A percentile compares a stretch with the other conserved stretches of the same genome.
phyloP scores from a whole-genome alignment of 2,329 filamentous ascomycete genomes.

The Didymosphaeria variabile region DNA sequence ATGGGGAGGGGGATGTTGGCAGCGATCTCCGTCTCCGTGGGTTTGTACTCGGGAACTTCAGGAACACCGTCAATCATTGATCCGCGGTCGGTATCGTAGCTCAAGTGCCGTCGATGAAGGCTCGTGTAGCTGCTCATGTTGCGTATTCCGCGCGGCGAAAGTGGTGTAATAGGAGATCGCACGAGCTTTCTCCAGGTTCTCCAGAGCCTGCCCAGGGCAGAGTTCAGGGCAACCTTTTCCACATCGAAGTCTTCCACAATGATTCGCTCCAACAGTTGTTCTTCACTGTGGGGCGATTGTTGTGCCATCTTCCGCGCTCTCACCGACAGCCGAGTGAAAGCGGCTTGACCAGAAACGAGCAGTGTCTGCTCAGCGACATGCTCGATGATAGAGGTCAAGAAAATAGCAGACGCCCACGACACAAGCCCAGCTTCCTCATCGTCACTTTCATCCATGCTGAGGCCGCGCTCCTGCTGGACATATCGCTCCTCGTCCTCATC shows the following conservation, averaged over 20 bases:
- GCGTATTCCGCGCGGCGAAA: slow-evolving; percentile 38
- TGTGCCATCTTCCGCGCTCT: slow-evolving; percentile 49
- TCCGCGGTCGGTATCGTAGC: slow-evolving; percentile 41
- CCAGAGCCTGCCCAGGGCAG: slow-evolving; percentile 89
- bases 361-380: slow-evolving; percentile 92
- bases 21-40: slow-evolving; percentile 58
- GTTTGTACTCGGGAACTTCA: slow-evolving; percentile 53
- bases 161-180: slow-evolving; percentile 53
- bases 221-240: slow-evolving; percentile 89
- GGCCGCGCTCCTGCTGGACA: slow-evolving; percentile 75
- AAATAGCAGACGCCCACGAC: slow-evolving; percentile 92
- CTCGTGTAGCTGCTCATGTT: slow-evolving; percentile 41
- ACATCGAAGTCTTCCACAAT: slow-evolving; percentile 92
- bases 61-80: slow-evolving; percentile 31
- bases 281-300: slow-evolving; percentile 57
- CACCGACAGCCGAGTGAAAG: slow-evolving; percentile 69
- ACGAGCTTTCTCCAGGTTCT: slow-evolving; percentile 92
- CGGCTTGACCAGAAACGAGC: slow-evolving; percentile 85
- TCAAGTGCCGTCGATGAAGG: slow-evolving; percentile 39
- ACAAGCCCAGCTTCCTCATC: slow-evolving; percentile 61
- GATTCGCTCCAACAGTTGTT: slow-evolving; percentile 70
- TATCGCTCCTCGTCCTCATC: slow-evolving; percentile 95
- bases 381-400: slow-evolving; percentile 92
- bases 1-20: slow-evolving; percentile 74
- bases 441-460: slow-evolving; percentile 63